phyloP scores from a whole-genome alignment of 2,329 filamentous ascomycete genomes.

The Xylaria digitata region DNA sequence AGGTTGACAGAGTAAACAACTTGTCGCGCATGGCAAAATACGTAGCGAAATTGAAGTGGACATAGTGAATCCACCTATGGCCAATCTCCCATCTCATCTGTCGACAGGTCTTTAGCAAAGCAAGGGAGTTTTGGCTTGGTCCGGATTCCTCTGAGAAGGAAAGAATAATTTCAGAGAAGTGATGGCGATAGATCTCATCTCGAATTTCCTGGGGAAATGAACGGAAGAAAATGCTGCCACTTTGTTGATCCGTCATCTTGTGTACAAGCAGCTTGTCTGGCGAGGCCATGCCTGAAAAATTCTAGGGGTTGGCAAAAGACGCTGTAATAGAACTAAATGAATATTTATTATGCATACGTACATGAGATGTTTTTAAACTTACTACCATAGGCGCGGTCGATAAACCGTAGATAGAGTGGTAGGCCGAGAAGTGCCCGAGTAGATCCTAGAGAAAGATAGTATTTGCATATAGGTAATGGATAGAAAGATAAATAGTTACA shows the following conservation, averaged over 20 bases:
- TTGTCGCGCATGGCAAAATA: neutral
- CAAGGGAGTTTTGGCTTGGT: neutral
- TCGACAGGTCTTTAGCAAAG: neutral
- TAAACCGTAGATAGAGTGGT: no score
- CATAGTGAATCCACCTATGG: neutral
- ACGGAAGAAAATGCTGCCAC: neutral
- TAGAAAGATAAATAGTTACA: no score
- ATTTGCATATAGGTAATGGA: no score
- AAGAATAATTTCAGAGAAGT: neutral
- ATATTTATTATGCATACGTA: no score
- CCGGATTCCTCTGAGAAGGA: no score
- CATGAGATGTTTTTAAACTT: neutral
- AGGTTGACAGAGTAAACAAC: neutral
- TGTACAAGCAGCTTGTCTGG: neutral
- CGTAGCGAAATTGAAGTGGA: conserved; percentile 1
- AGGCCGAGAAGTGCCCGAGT: no score
- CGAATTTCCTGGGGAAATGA: conserved; percentile 1
- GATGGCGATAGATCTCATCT: neutral
- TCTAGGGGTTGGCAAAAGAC: no score
- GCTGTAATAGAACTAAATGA: neutral
- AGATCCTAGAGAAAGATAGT: no score
- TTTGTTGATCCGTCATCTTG: neutral
- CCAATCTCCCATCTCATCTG: neutral
- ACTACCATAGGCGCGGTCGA: neutral
- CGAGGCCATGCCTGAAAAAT: neutral